Base-by-base conservation (phyloP, 495 filamentous ascomycete genomes). In the Aspergillus steynii region DNA sequence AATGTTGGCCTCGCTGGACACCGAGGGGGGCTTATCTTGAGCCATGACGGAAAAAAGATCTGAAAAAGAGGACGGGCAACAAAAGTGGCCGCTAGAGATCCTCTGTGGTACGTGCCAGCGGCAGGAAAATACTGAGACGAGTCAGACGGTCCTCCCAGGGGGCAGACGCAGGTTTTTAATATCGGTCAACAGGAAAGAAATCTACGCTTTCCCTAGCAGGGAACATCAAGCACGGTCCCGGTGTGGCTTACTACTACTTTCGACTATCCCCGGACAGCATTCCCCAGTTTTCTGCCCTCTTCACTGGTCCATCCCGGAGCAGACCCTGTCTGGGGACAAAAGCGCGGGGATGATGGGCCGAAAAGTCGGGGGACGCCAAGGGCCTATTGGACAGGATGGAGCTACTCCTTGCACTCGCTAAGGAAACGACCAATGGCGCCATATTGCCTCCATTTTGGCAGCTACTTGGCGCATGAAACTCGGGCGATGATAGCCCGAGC, bases 31-130 rank as follows among this genome's bases (percentile, higher is more conserved):
- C 8, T 37, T 26, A 32, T 49, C 59, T 29, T 55, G 26, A 15
- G 52, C 52, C 59, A 61, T 61, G 59, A 20, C 28, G 12, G 51
- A 50, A 15, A 20, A 56, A 50, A 53, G 8, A 61, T 15, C 6
- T 6, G 0, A 50, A 47, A 26, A 10, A 27, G 10, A 49, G 29
- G 9, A 46, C 1, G 10, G 37, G 2, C 15, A 54, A n/a, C 29
- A 42, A 14, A 42, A 14, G 3, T 42, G 9, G 37, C 37, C 37
- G 37, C 37, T 14, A 42, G 14, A 15, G 37, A 2, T 42, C 37
- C 9, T 14, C 9, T 14, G 37, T 4, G 9, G 37, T 42, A 42
- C 37, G 31, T 34, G 31, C 31, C 31, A 34, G 9, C 31, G 9
- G 31, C 31, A 34, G 31, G 31, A 34, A 34, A 34, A 7, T 5